Evolutionary conservation across 805 yeast species (phyloP).

Genomic region (Saccharomycopsis sp.): DNA sequence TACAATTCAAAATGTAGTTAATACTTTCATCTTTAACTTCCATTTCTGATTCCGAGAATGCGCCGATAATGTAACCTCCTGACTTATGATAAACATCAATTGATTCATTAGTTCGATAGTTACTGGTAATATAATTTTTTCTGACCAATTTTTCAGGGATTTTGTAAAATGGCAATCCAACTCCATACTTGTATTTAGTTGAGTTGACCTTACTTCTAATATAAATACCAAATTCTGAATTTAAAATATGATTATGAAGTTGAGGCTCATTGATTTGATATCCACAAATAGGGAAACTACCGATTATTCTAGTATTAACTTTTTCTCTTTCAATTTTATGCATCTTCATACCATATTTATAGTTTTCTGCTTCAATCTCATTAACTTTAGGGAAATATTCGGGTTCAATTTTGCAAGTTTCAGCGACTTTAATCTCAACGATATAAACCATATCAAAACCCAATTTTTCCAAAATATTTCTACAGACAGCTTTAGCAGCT

Average conservation of each 20-base stretch:
- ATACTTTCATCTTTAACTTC: conserved; percentile 32
- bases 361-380: conserved; percentile 39
- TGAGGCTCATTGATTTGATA: conserved; percentile 29
- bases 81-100: conserved; percentile 42
- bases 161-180: conserved; percentile 47
- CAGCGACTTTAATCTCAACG: conserved; percentile 45
- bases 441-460: conserved; percentile 41
- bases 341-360: conserved; percentile 34
- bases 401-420: conserved; percentile 34
- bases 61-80: conserved; percentile 46
- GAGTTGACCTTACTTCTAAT: conserved; percentile 30
- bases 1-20: conserved; percentile 40
- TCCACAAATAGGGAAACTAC: conserved; percentile 26
- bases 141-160: conserved; percentile 39
- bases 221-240: conserved; percentile 46
- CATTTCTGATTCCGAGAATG: conserved; percentile 33
- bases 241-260: conserved; percentile 39
- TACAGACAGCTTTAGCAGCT: conserved; percentile 38
- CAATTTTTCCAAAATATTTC: conserved; percentile 30
- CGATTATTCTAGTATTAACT: conserved; percentile 40
- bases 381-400: conserved; percentile 40
- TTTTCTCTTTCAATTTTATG: conserved; percentile 33
- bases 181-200: conserved; percentile 39
- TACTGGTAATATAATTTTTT: conserved; percentile 25
- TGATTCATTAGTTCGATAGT: conserved; percentile 22